Evolutionary conservation across 495 filamentous ascomycete species (phyloP).

Genomic region (Darksidea phi): DNA sequence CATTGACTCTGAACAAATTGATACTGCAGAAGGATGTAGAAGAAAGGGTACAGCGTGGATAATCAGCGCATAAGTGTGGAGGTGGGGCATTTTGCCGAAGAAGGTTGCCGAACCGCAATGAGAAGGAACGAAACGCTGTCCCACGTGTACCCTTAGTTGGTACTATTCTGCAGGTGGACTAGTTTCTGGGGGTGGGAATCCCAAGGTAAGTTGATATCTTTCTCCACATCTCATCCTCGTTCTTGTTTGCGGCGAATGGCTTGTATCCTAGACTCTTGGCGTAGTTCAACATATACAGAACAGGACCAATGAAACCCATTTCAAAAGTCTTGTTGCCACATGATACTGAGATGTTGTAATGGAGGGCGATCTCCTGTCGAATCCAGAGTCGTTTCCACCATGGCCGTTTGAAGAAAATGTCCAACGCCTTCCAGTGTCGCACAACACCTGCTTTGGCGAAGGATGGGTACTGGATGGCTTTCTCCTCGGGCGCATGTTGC

Average conservation of each 20-base stretch:
- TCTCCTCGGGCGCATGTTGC: conserved; percentile 1
- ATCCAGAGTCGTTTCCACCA: conserved; percentile 5
- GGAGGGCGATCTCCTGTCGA: not conserved
- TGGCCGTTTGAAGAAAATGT: not conserved
- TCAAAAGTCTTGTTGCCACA: conserved; percentile 4
- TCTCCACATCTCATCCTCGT: too few species aligned
- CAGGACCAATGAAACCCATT: not conserved
- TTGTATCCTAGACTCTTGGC: too few species aligned
- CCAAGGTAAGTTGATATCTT: not conserved
- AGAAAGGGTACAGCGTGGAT: too few species aligned
- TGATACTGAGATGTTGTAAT: not conserved
- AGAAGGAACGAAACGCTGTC: not conserved
- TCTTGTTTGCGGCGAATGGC: too few species aligned
- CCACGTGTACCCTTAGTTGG: not conserved
- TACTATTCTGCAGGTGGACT: not conserved
- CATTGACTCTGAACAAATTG: too few species aligned
- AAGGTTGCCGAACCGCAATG: too few species aligned
- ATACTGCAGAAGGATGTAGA: too few species aligned
- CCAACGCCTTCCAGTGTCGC: not conserved
- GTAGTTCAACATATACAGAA: not conserved
- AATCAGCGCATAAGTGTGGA: too few species aligned
- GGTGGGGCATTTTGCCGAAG: too few species aligned
- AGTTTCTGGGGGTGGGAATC: not conserved
- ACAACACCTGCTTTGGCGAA: not conserved
- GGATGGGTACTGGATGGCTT: not conserved